A percentile compares a stretch with the other conserved stretches of the same genome.
These are phyloP conservation scores for Ogataea nakhonphanomensis DNA, from an alignment of 805 yeast genomes.

Conservation along the genomic window DNA sequence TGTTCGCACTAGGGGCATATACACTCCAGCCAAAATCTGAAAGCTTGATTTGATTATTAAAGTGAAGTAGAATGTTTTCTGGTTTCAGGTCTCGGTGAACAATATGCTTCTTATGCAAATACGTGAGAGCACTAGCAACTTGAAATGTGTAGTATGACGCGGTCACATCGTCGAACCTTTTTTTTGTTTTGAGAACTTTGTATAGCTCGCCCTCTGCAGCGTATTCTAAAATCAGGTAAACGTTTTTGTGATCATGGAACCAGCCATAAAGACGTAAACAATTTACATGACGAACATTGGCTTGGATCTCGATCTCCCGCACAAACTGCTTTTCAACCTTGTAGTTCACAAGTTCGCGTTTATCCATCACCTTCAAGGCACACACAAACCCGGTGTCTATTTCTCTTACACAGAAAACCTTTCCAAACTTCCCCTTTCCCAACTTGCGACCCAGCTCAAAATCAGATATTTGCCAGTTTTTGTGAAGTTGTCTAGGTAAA, in stretches of 20 bases:
- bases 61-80: constrained; percentile 79
- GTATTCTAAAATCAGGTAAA: constrained; percentile 81
- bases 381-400: constrained; percentile 71
- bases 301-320: constrained; percentile 89
- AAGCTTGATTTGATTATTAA: constrained; percentile 72
- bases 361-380: constrained; percentile 90
- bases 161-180: constrained; percentile 65
- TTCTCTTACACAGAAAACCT: constrained; percentile 85
- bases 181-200: constrained; percentile 59
- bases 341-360: constrained; percentile 67
- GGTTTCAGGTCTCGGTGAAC: constrained; percentile 95
- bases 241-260: constrained; percentile 77
- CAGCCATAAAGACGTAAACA: constrained; percentile 80
- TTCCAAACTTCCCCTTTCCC: constrained; percentile 93
- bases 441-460: constrained; percentile 84
- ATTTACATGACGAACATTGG: constrained; percentile 72
- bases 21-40: constrained; percentile 98
- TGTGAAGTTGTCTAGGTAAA: constrained; percentile 10
- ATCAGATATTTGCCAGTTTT: constrained; percentile 39
- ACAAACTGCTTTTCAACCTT: constrained; percentile 82
- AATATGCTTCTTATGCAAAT: constrained; percentile 74
- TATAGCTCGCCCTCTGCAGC: constrained; percentile 86
- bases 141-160: constrained; percentile 82
- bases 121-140: constrained; percentile 73
- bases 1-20: constrained; percentile 46